A percentile compares a stretch with the other conserved stretches of the same genome.
Conservation (phyloP, 1,284 basidiomycete genomes). For the Porphyrellus sp. region DNA sequence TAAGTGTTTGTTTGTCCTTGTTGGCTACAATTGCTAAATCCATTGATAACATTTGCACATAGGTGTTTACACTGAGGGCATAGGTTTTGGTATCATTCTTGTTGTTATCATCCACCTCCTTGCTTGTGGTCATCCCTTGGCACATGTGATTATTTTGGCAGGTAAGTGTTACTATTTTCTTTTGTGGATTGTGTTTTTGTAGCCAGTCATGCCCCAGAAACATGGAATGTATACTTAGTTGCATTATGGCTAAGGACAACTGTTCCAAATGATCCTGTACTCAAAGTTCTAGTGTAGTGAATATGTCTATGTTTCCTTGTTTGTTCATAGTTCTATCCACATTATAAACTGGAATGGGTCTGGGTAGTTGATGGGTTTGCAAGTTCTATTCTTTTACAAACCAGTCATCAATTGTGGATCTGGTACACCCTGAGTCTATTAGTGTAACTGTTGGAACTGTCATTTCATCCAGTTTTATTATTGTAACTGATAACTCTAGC, state of each 20-base stretch:
- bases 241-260: neutral
- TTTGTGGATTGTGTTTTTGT: neutral
- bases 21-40: too few relatives aligned
- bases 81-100: too few relatives aligned
- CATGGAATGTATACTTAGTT: neutral
- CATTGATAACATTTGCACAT: too few relatives aligned
- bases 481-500: too few relatives aligned
- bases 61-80: neutral
- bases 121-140: neutral
- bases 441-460: neutral
- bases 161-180: neutral
- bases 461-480: too few relatives aligned
- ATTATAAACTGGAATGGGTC: conserved; percentile 26
- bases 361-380: conserved; percentile 5
- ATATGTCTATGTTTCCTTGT: conserved; percentile 12
- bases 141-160: neutral
- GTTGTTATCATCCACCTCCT: too few relatives aligned
- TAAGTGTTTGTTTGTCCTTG: too few relatives aligned
- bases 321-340: conserved; percentile 20
- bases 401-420: conserved; percentile 18
- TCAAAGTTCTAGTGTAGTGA: neutral
- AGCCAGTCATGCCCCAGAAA: neutral
- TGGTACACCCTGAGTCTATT: conserved; percentile 26
- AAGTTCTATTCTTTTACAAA: conserved; percentile 19
- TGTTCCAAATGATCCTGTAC: neutral